Conservation (phyloP, 805 yeast species). For the Zygosaccharomyces bisporus region DNA sequence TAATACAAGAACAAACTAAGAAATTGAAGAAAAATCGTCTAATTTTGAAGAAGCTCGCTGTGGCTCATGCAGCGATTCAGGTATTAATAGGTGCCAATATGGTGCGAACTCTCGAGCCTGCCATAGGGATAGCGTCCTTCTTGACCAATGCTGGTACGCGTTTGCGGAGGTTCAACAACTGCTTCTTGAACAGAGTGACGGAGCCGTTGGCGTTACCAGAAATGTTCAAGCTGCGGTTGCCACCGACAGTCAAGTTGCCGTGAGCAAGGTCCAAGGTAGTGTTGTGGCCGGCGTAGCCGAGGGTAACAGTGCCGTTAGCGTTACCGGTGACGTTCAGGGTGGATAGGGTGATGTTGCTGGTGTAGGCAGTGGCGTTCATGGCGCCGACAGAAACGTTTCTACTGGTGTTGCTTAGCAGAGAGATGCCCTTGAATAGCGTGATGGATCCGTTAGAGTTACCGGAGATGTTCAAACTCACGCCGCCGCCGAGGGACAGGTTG, state of each 20-base stretch:
- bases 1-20: conserved; percentile 1
- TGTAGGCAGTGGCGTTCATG: neutral
- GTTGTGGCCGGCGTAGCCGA: neutral
- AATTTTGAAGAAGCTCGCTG: neutral
- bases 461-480: neutral
- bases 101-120: neutral
- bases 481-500: neutral
- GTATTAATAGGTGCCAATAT: neutral
- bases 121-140: neutral
- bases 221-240: neutral
- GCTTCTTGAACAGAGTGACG: conserved; percentile 2
- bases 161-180: neutral
- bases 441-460: neutral
- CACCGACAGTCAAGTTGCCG: conserved; percentile 1
- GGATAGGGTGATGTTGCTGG: neutral
- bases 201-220: conserved; percentile 3
- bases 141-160: neutral
- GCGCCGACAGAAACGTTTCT: neutral
- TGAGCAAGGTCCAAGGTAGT: neutral
- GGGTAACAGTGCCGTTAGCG: conserved; percentile 2
- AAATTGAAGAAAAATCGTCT: neutral
- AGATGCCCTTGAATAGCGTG: neutral
- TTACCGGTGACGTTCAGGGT: conserved; percentile 1
- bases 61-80: conserved; percentile 1
- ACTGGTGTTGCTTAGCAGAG: neutral